phyloP scores from a whole-genome alignment of 257 asterid genomes.

The Oldenlandia corymbosa region DNA sequence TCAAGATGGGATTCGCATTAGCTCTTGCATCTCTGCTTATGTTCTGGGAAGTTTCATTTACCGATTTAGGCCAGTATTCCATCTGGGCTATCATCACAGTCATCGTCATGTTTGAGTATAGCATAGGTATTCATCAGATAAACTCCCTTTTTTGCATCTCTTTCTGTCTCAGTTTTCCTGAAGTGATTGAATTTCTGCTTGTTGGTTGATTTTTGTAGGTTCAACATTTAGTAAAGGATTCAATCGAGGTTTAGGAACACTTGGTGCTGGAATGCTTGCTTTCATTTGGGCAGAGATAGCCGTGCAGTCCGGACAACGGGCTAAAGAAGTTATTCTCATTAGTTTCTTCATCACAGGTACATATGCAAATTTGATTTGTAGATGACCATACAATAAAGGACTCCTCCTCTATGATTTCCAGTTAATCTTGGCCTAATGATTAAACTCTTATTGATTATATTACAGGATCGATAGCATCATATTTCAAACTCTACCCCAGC shows the following conservation, averaged over 20 bases:
- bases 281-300: conserved; percentile 39
- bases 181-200: background rate
- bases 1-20: conserved; percentile 42
- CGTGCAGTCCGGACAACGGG: conserved; percentile 33
- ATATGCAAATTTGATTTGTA: background rate
- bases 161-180: too few relatives aligned
- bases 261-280: conserved; percentile 55
- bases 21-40: conserved; percentile 38
- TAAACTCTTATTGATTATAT: background rate
- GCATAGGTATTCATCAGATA: conserved; percentile 38
- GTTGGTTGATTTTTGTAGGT: conserved; percentile 29
- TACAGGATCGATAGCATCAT: conserved; percentile 34
- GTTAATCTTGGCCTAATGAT: too few relatives aligned
- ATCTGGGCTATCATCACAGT: conserved; percentile 51
- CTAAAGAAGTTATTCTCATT: conserved; percentile 34
- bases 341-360: conserved; percentile 48
- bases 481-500: conserved; percentile 37
- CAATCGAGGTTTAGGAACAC: conserved; percentile 62
- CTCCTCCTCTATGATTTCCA: too few relatives aligned
- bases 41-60: conserved; percentile 35
- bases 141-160: background rate
- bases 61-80: conserved; percentile 34
- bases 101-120: conserved; percentile 46
- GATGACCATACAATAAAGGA: too few relatives aligned
- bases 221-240: conserved; percentile 63